Percentiles rank a stretch among this genome's conserved stretches.
Conservation (phyloP, 2,329 filamentous ascomycete genomes). For the Ilyonectria destructans region DNA sequence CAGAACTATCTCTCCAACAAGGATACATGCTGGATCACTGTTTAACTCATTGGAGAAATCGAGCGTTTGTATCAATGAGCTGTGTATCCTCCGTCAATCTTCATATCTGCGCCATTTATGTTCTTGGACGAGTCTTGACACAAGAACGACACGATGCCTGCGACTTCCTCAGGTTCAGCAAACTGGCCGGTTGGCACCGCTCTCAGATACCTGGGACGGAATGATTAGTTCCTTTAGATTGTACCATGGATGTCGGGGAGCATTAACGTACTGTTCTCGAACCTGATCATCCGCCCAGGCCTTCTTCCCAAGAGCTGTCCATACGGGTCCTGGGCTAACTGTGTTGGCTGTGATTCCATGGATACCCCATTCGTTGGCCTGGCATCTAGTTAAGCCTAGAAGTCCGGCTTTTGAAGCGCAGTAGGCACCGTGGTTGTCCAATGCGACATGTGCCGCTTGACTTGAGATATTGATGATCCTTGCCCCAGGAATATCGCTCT, state of each 20-base stretch:
- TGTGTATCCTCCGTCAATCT: slow-evolving; percentile 25
- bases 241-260: neutral
- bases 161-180: slow-evolving; percentile 23
- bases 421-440: slow-evolving; percentile 20
- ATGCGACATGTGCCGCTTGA: slow-evolving; percentile 19
- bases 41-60: too few relatives aligned
- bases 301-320: slow-evolving; percentile 20
- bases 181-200: slow-evolving; percentile 18
- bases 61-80: neutral
- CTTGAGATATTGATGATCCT: slow-evolving; percentile 23
- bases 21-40: too few relatives aligned
- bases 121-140: slow-evolving; percentile 24
- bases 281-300: slow-evolving; percentile 24
- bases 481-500: neutral
- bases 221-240: neutral
- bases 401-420: slow-evolving; percentile 24
- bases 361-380: slow-evolving; percentile 20
- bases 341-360: slow-evolving; percentile 17
- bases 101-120: slow-evolving; percentile 19
- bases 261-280: slow-evolving; percentile 17
- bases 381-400: slow-evolving; percentile 11
- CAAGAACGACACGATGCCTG: slow-evolving; percentile 15
- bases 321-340: slow-evolving; percentile 19
- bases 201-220: slow-evolving; percentile 4
- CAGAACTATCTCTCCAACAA: too few relatives aligned